A percentile compares a stretch with the other conserved stretches of the same genome.
Conservation (phyloP, 352 stramenopile species). For the Globisporangium megalacanthum region DNA sequence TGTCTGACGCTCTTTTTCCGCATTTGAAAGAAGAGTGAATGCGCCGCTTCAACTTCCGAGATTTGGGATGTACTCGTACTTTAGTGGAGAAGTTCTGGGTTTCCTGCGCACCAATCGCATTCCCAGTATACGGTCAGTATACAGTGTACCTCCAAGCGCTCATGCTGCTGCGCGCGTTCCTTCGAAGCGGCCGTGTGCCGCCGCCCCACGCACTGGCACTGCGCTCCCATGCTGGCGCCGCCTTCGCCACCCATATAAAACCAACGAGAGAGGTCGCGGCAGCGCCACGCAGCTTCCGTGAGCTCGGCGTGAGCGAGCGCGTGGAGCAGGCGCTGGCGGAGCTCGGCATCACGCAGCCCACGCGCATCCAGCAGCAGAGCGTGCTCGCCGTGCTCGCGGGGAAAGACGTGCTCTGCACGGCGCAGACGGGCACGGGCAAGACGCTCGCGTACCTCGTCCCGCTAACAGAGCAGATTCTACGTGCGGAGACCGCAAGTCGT, state of each 20-base stretch:
- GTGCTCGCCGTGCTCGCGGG: slow-evolving; percentile 38
- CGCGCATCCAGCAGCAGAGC: slow-evolving; percentile 50
- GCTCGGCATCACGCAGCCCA: slow-evolving; percentile 42
- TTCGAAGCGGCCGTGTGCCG: too few species aligned
- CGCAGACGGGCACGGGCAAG: slow-evolving; percentile 65
- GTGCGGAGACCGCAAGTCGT: slow-evolving; percentile 22
- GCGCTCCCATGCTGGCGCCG: too few species aligned
- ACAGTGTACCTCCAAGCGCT: too few species aligned
- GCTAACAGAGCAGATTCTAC: slow-evolving; percentile 43
- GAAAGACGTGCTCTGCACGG: slow-evolving; percentile 41
- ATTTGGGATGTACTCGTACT: neutral
- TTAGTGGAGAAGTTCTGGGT: neutral
- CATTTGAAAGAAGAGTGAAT: neutral
- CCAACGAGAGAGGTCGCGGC: neutral
- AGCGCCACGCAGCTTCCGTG: slow-evolving; percentile 22
- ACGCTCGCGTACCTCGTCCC: slow-evolving; percentile 62
- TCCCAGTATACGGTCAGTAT: too few species aligned
- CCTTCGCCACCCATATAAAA: too few species aligned
- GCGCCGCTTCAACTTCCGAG: neutral
- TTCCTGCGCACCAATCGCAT: too few species aligned
- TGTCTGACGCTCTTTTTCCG: too few species aligned
- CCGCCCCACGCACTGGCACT: neutral
- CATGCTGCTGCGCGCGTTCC: slow-evolving; percentile 3
- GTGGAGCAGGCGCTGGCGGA: slow-evolving; percentile 37
- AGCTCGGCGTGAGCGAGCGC: slow-evolving; percentile 33